A percentile compares a stretch with the other conserved stretches of the same genome.
Evolutionary conservation across 2,329 filamentous ascomycete genomes (phyloP).

Genomic region (Achaetomium macrosporum): DNA sequence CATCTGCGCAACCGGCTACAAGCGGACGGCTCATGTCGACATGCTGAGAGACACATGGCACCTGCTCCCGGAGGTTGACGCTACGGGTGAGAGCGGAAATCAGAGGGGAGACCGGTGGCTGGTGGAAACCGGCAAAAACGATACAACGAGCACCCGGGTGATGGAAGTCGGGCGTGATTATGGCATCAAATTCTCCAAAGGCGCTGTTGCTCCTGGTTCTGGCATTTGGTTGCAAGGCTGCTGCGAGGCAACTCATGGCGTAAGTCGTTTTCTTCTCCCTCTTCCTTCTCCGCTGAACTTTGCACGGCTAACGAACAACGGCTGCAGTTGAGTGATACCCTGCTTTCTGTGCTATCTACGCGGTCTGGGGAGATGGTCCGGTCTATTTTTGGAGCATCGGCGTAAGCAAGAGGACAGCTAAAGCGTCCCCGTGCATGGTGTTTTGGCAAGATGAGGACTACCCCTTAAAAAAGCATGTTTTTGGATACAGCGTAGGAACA

Average conservation of each 20-base stretch:
- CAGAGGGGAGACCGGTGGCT: constrained; percentile 21
- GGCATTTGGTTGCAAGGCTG: constrained; percentile 93
- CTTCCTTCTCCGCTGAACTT: not conserved
- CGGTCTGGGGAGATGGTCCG: constrained; percentile 72
- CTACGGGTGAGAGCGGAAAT: not conserved
- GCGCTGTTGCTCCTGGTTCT: constrained; percentile 62
- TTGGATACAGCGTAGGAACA: not conserved
- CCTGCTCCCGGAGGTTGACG: constrained; percentile 51
- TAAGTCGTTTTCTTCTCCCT: constrained; percentile 44
- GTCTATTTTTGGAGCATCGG: constrained; percentile 56
- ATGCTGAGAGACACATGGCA: constrained; percentile 63
- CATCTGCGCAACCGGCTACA: constrained; percentile 84
- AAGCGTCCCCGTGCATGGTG: no score
- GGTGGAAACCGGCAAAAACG: constrained; percentile 16
- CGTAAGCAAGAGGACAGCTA: not conserved
- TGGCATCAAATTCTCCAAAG: constrained; percentile 62
- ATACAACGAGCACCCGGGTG: constrained; percentile 31
- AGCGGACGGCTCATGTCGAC: constrained; percentile 68
- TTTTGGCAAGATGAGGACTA: no score
- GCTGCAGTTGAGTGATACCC: constrained; percentile 67
- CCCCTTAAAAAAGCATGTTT: not conserved
- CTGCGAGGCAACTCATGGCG: constrained; percentile 86
- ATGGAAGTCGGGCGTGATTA: constrained; percentile 75
- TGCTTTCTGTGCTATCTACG: constrained; percentile 71
- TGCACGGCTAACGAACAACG: constrained; percentile 9